phyloP scores from a whole-genome alignment of 305 asterid genomes.

The Withania somnifera region DNA sequence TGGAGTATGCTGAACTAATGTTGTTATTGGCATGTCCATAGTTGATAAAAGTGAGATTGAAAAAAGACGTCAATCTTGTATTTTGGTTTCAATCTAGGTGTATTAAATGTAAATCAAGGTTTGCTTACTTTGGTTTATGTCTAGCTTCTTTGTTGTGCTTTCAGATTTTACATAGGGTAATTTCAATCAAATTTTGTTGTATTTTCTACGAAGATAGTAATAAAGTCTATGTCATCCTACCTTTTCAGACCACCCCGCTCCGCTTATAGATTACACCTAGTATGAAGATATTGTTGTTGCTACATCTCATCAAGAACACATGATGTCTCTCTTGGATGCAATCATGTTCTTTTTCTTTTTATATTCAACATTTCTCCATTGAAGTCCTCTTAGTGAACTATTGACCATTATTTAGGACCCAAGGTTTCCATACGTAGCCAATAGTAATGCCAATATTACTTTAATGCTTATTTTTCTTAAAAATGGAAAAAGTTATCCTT shows the following conservation, averaged over 20 bases:
- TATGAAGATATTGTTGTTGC: background rate
- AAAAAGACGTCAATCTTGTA: background rate
- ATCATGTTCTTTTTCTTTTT: background rate
- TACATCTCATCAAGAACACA: background rate
- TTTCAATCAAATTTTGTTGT: background rate
- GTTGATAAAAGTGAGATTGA: background rate
- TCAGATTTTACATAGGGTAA: background rate
- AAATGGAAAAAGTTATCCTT: background rate
- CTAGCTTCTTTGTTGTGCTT: background rate
- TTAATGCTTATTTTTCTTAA: background rate
- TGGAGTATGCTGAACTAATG: background rate
- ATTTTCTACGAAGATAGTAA: too few relatives aligned
- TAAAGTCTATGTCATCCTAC: too few relatives aligned
- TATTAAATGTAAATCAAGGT: background rate
- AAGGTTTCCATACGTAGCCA: background rate
- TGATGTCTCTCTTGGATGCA: background rate
- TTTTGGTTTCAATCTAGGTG: background rate
- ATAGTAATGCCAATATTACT: background rate
- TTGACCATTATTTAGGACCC: background rate
- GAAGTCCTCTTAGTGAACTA: background rate
- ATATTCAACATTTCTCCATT: background rate
- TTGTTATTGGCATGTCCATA: background rate
- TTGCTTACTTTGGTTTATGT: background rate
- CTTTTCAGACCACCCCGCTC: too few relatives aligned
- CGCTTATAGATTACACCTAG: accelerated